A percentile compares a stretch with the other conserved stretches of the same genome.
Conservation (phyloP, 345 rosid species). For the Citrus trifoliata region DNA sequence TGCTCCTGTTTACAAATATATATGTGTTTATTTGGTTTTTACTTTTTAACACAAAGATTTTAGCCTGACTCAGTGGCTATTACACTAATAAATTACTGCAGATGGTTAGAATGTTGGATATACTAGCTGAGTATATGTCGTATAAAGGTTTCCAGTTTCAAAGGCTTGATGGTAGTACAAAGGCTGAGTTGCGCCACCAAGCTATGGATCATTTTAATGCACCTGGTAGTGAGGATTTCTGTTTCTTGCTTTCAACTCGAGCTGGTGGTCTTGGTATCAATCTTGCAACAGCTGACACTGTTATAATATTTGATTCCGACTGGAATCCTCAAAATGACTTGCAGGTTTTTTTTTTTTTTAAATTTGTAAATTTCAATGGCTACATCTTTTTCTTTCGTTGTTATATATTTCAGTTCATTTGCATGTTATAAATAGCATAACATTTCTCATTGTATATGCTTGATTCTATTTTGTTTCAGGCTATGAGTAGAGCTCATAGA, state of each 20-base stretch:
- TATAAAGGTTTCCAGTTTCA: slow-evolving; percentile 96
- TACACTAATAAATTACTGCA: slow-evolving; percentile 29
- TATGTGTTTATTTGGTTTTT: background rate
- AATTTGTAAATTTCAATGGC: background rate
- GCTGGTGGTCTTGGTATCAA: slow-evolving; percentile 99
- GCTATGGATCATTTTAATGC: slow-evolving; percentile 99
- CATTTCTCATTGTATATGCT: background rate
- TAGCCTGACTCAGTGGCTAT: background rate
- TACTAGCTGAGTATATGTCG: slow-evolving; percentile 86
- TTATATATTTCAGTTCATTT: background rate
- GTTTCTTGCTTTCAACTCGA: slow-evolving; percentile 98
- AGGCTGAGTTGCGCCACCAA: slow-evolving; percentile 97
- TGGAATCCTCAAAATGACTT: slow-evolving; percentile 99
- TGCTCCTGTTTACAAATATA: background rate
- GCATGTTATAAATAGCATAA: slow-evolving; percentile 4
- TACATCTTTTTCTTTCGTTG: background rate
- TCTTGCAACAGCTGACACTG: slow-evolving; percentile 98
- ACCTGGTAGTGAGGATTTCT: slow-evolving; percentile 97
- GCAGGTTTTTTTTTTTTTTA: slow-evolving; percentile 47
- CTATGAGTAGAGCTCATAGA: slow-evolving; percentile 99
- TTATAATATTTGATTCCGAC: slow-evolving; percentile 98
- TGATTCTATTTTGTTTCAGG: slow-evolving; percentile 46
- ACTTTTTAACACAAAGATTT: background rate
- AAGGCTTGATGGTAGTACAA: slow-evolving; percentile 99
- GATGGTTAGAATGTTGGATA: slow-evolving; percentile 99